Percentiles rank a stretch among this genome's conserved stretches.
Evolutionary conservation across 2,329 filamentous ascomycete species (phyloP).

Genomic region (Didymella segeticola): DNA sequence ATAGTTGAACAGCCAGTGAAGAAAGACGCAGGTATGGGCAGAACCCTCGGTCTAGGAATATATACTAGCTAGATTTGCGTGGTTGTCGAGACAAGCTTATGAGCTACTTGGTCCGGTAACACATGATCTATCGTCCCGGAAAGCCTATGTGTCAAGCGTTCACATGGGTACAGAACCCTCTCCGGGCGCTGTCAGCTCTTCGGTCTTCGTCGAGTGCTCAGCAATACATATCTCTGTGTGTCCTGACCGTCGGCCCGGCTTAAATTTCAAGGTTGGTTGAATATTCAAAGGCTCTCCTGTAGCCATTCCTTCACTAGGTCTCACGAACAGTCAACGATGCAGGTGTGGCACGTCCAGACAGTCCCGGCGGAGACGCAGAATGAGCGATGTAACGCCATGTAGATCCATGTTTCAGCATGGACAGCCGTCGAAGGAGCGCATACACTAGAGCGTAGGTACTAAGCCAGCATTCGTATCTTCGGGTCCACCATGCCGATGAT

Average conservation of each 20-base stretch:
- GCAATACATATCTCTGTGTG: constrained; percentile 7
- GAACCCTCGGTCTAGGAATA: constrained; percentile 5
- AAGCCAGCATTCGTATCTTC: too few species aligned
- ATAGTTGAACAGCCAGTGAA: constrained; percentile 8
- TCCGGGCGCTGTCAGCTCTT: constrained; percentile 6
- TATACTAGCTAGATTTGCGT: constrained; percentile 9
- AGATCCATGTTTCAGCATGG: too few species aligned
- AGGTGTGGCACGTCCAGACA: constrained; percentile 2
- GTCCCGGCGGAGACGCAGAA: background rate
- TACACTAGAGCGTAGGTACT: too few species aligned
- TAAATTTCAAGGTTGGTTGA: constrained; percentile 1
- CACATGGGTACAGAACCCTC: constrained; percentile 12
- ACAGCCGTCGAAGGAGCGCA: too few species aligned
- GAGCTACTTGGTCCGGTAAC: constrained; percentile 4
- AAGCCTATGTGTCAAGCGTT: constrained; percentile 10
- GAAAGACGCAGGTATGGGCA: constrained; percentile 6
- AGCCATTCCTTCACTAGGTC: constrained; percentile 4
- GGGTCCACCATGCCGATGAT: too few species aligned
- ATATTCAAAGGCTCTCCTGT: constrained; percentile 1
- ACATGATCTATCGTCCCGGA: constrained; percentile 8
- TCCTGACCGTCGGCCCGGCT: background rate
- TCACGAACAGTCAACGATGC: background rate
- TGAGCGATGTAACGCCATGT: too few species aligned
- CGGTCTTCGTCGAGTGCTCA: constrained; percentile 5
- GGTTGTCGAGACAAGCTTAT: constrained; percentile 7